These are phyloP conservation scores for Prorocentrum cordatum DNA, from an alignment of 169 alveolate genomes.

Conservation along the genomic window DNA sequence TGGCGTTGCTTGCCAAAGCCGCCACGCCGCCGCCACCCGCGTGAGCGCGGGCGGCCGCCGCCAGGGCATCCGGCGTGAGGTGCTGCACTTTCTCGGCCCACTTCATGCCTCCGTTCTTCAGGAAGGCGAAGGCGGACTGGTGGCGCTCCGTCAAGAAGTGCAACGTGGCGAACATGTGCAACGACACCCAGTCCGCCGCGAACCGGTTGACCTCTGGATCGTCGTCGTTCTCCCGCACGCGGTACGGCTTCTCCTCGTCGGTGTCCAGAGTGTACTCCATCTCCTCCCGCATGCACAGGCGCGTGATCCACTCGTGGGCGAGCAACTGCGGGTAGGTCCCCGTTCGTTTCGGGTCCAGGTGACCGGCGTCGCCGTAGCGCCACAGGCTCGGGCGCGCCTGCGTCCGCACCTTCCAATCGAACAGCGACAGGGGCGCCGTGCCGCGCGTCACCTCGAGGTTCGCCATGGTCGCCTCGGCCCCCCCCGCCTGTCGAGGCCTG, in stretches of 20 bases:
- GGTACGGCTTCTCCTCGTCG: background rate
- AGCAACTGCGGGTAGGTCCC: background rate
- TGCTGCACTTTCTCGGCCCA: background rate
- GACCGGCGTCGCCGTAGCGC: too few species aligned
- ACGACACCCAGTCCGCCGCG: background rate
- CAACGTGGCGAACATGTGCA: background rate
- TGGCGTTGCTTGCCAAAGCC: background rate
- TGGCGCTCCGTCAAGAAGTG: background rate
- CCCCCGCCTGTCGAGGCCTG: too few species aligned
- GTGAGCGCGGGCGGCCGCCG: background rate
- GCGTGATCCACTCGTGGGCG: background rate
- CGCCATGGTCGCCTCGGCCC: too few species aligned
- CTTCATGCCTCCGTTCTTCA: background rate
- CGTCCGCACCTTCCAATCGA: too few species aligned
- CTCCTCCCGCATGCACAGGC: background rate
- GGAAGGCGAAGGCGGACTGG: background rate
- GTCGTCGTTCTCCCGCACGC: background rate
- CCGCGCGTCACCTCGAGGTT: too few species aligned
- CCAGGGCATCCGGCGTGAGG: background rate
- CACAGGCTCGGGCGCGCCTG: too few species aligned
- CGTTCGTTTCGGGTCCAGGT: background rate
- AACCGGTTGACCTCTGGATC: background rate
- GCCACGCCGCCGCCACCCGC: background rate
- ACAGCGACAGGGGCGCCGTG: too few species aligned
- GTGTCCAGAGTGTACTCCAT: background rate